phyloP scores from a whole-genome alignment of 768 basidiomycete genomes.

The Gymnopilus junonius region DNA sequence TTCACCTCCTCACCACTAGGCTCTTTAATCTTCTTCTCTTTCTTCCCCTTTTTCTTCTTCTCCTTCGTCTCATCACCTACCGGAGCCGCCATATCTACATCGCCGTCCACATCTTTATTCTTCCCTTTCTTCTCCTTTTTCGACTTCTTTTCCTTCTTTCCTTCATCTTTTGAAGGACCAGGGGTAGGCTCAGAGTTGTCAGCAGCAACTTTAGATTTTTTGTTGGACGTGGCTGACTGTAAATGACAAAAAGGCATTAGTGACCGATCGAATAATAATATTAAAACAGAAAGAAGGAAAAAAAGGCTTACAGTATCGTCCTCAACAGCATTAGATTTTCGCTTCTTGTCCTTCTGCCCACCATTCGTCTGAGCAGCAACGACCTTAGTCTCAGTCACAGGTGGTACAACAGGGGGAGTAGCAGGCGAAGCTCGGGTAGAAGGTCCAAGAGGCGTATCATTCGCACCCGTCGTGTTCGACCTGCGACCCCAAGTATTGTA shows the following conservation, averaged over 20 bases:
- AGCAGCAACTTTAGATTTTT: conserved; percentile 33
- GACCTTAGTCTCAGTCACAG: neutral
- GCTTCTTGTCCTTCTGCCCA: conserved; percentile 38
- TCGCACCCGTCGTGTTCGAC: conserved; percentile 59
- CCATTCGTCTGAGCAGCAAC: neutral
- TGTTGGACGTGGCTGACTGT: conserved; percentile 19
- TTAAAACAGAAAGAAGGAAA: neutral
- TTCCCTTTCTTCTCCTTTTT: conserved; percentile 32
- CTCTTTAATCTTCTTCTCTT: conserved; percentile 29
- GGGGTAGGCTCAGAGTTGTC: conserved; percentile 16
- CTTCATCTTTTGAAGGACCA: conserved; percentile 10
- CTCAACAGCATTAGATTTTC: conserved; percentile 28
- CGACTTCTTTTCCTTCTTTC: conserved; percentile 17
- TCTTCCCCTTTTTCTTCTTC: conserved; percentile 22
- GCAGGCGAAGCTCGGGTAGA: conserved; percentile 47
- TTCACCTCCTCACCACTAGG: neutral
- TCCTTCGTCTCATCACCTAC: neutral
- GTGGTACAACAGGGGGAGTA: conserved; percentile 16
- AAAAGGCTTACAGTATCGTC: conserved; percentile 33
- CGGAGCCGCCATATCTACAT: conserved; percentile 14
- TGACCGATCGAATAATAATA: neutral
- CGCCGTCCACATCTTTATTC: conserved; percentile 21
- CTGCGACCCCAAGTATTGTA: conserved; percentile 36
- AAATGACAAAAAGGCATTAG: neutral
- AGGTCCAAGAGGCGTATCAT: conserved; percentile 72